phyloP scores from a whole-genome alignment of 352 stramenopile genomes.

The Phytophthora ramorum region DNA sequence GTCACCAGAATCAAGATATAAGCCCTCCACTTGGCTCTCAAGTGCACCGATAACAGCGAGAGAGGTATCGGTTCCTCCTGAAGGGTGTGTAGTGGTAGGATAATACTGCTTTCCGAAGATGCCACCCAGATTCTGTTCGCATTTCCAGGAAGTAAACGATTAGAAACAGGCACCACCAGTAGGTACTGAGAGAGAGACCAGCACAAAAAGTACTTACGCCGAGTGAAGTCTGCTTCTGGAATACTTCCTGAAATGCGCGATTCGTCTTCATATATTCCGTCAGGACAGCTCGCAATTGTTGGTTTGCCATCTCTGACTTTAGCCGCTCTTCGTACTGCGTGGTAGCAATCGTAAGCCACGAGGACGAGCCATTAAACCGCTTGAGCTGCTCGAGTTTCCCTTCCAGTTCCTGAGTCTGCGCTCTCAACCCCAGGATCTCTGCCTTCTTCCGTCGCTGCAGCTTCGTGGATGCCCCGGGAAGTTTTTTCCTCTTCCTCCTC shows the following conservation, averaged over 20 bases:
- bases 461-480: conserved; percentile 21
- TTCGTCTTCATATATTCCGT: conserved; percentile 23
- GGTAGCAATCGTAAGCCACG: conserved; percentile 28
- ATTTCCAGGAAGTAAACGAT: neutral
- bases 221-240: conserved; percentile 25
- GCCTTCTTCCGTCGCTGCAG: conserved; percentile 32
- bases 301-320: conserved; percentile 29
- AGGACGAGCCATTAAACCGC: neutral
- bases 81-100: neutral
- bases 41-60: conserved; percentile 23
- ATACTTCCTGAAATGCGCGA: conserved; percentile 5
- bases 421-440: conserved; percentile 31
- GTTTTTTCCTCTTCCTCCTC: conserved; percentile 30
- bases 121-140: conserved; percentile 8
- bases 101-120: conserved; percentile 1
- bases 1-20: conserved; percentile 29
- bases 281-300: conserved; percentile 22
- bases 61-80: neutral
- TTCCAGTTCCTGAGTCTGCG: conserved; percentile 24
- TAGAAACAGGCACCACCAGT: neutral
- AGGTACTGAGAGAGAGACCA: neutral
- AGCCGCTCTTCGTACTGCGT: conserved; percentile 29
- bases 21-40: conserved; percentile 18
- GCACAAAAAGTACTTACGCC: conserved; percentile 12
- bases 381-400: conserved; percentile 21